Evolutionary conservation across 2,329 filamentous ascomycete species (phyloP).

Genomic region (Aspergillus flavus): DNA sequence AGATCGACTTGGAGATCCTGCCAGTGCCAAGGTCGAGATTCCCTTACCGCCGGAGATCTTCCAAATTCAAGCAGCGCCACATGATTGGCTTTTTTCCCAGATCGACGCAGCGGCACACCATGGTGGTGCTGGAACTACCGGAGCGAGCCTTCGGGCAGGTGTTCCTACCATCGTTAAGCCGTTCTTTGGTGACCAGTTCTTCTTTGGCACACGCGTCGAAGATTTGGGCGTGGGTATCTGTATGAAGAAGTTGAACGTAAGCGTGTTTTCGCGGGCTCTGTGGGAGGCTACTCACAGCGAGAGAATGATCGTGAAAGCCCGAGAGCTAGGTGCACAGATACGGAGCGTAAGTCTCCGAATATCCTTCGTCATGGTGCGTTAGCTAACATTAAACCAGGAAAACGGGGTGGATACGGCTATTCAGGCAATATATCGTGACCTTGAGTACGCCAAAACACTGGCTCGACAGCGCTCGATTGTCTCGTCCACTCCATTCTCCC

Average conservation of each 20-base stretch:
- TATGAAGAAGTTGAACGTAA: conserved; percentile 86
- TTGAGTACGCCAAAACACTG: conserved; percentile 86
- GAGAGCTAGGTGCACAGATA: conserved; percentile 80
- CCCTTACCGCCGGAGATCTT: conserved; percentile 77
- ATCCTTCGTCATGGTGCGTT: not conserved
- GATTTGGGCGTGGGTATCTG: conserved; percentile 91
- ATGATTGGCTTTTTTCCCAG: conserved; percentile 94
- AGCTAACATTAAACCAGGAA: conserved; percentile 61
- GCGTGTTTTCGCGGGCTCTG: conserved; percentile 78
- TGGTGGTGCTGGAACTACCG: conserved; percentile 91
- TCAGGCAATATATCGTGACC: conserved; percentile 88
- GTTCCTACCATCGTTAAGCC: conserved; percentile 93
- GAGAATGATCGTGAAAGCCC: conserved; percentile 87
- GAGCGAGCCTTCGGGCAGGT: conserved; percentile 85
- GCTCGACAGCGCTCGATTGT: conserved; percentile 63
- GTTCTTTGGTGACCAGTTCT: conserved; percentile 98
- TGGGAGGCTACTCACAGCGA: conserved; percentile 91
- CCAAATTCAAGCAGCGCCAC: conserved; percentile 86
- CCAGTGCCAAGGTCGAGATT: conserved; percentile 64
- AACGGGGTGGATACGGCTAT: conserved; percentile 88
- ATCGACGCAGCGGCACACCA: conserved; percentile 95
- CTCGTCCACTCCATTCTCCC: conserved; percentile 39
- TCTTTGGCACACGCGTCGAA: conserved; percentile 87
- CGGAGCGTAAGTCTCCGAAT: conserved; percentile 65
- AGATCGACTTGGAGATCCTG: conserved; percentile 69